A percentile compares a stretch with the other conserved stretches of the same genome.
Conservation (phyloP, 768 basidiomycete species). For the Kwoniella bestiolae region DNA sequence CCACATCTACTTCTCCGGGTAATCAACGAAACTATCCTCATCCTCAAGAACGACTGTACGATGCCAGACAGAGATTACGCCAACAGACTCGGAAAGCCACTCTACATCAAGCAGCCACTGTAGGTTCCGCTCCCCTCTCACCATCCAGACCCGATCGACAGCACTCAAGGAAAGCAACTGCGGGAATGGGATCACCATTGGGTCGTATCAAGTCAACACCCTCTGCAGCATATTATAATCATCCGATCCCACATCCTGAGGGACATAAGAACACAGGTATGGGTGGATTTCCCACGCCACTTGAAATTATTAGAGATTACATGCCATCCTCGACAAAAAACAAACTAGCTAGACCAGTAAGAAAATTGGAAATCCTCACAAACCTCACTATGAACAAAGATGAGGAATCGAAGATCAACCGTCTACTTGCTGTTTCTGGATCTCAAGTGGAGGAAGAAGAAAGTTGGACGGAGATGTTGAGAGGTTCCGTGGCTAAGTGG, state of each 20-base stretch:
- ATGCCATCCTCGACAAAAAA: conserved; percentile 12
- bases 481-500: conserved; percentile 40
- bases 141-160: background rate
- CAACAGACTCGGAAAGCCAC: conserved; percentile 16
- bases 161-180: background rate
- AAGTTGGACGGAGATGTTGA: conserved; percentile 26
- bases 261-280: conserved; percentile 21
- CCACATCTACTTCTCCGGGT: background rate
- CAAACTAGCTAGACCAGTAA: conserved; percentile 11
- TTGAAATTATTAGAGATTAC: conserved; percentile 10
- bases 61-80: conserved; percentile 16
- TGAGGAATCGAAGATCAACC: background rate
- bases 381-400: conserved; percentile 7
- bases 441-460: conserved; percentile 3
- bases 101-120: background rate
- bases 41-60: background rate
- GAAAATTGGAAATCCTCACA: conserved; percentile 12
- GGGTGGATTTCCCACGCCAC: conserved; percentile 27
- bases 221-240: background rate
- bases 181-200: background rate
- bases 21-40: background rate
- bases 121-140: conserved; percentile 2
- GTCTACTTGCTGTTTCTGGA: background rate
- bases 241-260: background rate
- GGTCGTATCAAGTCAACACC: conserved; percentile 6